A percentile compares a stretch with the other conserved stretches of the same genome.
phyloP scores from a whole-genome alignment of 106 monocot genomes.

The Dioscorea alata region DNA sequence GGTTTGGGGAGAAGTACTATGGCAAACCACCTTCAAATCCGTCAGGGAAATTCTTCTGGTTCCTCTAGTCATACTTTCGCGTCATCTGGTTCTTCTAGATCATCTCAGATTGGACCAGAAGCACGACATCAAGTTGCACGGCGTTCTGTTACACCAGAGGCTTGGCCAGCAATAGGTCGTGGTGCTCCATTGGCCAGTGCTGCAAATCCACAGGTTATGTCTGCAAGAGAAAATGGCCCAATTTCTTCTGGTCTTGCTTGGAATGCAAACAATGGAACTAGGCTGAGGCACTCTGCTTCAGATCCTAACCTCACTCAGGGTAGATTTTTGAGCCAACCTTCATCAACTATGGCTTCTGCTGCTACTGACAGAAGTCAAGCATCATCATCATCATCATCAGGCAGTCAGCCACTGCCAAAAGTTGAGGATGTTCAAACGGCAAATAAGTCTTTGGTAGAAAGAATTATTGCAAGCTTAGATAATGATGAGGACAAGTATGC shows the following conservation, averaged over 20 bases:
- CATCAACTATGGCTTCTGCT: conserved; percentile 8
- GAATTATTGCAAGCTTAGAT: conserved; percentile 43
- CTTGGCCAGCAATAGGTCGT: conserved; percentile 8
- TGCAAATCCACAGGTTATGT: background rate
- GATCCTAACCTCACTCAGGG: conserved; percentile 38
- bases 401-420: conserved; percentile 9
- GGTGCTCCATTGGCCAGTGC: background rate
- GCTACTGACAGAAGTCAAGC: conserved; percentile 1
- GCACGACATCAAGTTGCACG: conserved; percentile 4
- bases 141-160: conserved; percentile 16
- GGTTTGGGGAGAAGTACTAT: conserved; percentile 28
- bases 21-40: conserved; percentile 36
- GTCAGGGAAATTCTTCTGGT: conserved; percentile 21
- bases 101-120: conserved; percentile 11
- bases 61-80: conserved; percentile 3
- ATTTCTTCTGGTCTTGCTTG: conserved; percentile 19
- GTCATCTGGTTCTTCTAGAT: conserved; percentile 21
- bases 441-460: conserved; percentile 76
- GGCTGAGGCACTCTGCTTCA: conserved; percentile 56
- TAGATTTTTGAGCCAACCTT: conserved; percentile 1
- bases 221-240: conserved; percentile 23
- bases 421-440: conserved; percentile 45
- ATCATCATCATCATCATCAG: background rate
- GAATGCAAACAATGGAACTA: conserved; percentile 19
- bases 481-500: conserved; percentile 67